Percentiles rank a stretch among this genome's conserved stretches.
Evolutionary conservation across 192 early-diverging fungal genomes (phyloP).

Genomic region (Linnemannia schmuckeri): DNA sequence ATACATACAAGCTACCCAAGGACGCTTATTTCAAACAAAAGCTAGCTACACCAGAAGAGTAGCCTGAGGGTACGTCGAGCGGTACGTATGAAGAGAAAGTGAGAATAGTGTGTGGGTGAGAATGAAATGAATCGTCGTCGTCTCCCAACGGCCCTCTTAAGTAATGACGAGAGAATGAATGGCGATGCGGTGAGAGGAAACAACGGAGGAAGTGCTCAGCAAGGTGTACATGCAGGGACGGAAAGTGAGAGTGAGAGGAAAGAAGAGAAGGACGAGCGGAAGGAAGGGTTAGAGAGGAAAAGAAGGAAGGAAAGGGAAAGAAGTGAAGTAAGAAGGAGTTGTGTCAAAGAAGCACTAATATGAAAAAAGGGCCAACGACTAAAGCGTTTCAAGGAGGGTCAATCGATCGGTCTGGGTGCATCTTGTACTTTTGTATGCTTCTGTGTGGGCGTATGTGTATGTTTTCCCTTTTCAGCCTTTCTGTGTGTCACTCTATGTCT

Average conservation of each 20-base stretch:
- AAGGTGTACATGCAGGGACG: not conserved
- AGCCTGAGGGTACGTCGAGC: too few species aligned
- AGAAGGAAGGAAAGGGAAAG: not conserved
- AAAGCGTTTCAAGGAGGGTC: not conserved
- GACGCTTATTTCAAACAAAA: too few species aligned
- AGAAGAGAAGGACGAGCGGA: not conserved
- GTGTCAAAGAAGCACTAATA: too few species aligned
- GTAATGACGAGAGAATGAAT: not conserved
- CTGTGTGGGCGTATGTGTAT: not conserved
- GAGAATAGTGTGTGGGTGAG: not conserved
- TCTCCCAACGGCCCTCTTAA: not conserved
- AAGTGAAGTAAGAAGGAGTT: not conserved
- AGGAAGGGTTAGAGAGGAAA: not conserved
- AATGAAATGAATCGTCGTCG: not conserved
- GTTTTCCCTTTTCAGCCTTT: not conserved
- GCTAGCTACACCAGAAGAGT: too few species aligned
- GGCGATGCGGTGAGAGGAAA: not conserved
- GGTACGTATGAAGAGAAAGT: too few species aligned
- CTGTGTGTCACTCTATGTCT: not conserved
- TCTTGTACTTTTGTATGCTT: not conserved
- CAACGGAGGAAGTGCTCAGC: not conserved
- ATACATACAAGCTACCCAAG: too few species aligned
- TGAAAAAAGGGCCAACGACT: not conserved
- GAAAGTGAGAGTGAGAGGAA: not conserved
- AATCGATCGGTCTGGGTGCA: not conserved